These are phyloP conservation scores for Backusella parvicylindrica DNA, from an alignment of 192 early-diverging fungal species.

Conservation along the genomic window DNA sequence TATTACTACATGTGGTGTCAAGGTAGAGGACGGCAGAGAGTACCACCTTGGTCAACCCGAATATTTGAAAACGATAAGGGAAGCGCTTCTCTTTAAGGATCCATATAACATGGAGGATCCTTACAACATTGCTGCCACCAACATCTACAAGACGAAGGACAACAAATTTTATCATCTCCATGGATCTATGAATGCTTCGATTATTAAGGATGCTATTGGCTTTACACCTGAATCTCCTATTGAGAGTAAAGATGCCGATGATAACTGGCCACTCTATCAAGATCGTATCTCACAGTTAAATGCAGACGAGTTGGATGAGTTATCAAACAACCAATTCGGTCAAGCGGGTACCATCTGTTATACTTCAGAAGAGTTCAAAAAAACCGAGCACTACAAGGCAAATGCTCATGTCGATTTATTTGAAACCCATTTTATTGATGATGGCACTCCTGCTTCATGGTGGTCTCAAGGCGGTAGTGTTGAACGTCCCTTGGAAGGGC, in stretches of 20 bases:
- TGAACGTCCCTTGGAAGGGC: constrained; percentile 8
- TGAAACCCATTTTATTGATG: background rate
- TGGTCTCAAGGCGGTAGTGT: background rate
- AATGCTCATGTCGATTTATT: constrained; percentile 5
- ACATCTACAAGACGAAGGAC: background rate
- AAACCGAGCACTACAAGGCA: constrained; percentile 3
- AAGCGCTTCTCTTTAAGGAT: too few species aligned
- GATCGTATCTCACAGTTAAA: background rate
- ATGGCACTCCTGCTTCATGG: background rate
- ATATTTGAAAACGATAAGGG: background rate
- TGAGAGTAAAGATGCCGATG: background rate
- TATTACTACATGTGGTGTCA: background rate
- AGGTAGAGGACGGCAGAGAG: background rate
- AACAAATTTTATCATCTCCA: background rate
- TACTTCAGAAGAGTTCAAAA: background rate
- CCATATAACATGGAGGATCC: too few species aligned
- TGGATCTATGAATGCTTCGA: background rate
- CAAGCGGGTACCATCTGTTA: constrained; percentile 7
- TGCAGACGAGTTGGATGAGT: background rate
- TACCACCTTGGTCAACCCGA: background rate
- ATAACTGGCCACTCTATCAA: background rate
- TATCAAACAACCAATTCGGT: background rate
- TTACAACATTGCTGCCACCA: background rate
- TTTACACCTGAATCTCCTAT: background rate
- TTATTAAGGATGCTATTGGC: background rate